Evolutionary conservation across 208 protist genomes (phyloP).

Genomic region (Leishmania gerbilli): DNA sequence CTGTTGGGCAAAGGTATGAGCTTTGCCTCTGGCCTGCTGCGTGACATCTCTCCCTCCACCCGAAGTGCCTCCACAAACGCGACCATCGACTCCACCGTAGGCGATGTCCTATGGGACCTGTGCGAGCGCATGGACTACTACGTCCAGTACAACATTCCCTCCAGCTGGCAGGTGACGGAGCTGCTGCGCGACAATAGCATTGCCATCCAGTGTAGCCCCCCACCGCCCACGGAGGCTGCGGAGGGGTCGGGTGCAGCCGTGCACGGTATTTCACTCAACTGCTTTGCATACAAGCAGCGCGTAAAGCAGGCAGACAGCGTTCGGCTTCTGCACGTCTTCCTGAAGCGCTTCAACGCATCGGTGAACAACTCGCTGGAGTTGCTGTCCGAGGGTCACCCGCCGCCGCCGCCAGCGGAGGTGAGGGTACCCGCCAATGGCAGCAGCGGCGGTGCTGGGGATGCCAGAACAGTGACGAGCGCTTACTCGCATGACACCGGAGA

Average conservation of each 20-base stretch:
- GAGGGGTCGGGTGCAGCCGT: conserved; percentile 29
- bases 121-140: conserved; percentile 85
- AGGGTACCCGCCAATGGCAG: background rate
- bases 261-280: conserved; percentile 81
- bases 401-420: conserved; percentile 4
- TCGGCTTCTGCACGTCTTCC: conserved; percentile 68
- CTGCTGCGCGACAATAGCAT: conserved; percentile 72
- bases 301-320: conserved; percentile 60
- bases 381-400: conserved; percentile 30
- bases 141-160: conserved; percentile 79
- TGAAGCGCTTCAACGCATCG: conserved; percentile 80
- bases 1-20: conserved; percentile 67
- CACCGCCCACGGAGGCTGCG: conserved; percentile 7
- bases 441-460: background rate
- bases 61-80: conserved; percentile 25
- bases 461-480: conserved; percentile 3
- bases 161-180: conserved; percentile 67
- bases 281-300: conserved; percentile 78
- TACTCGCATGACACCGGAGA: conserved; percentile 3
- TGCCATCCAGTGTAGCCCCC: conserved; percentile 74
- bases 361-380: conserved; percentile 73
- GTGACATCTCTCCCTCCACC: conserved; percentile 23
- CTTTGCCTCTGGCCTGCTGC: conserved; percentile 57
- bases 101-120: conserved; percentile 70
- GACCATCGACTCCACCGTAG: conserved; percentile 32